Evolutionary conservation across 2,329 filamentous ascomycete species (phyloP), one percentile per base, ranked within the genome.

Genomic region (Penicillium brevicompactum): DNA sequence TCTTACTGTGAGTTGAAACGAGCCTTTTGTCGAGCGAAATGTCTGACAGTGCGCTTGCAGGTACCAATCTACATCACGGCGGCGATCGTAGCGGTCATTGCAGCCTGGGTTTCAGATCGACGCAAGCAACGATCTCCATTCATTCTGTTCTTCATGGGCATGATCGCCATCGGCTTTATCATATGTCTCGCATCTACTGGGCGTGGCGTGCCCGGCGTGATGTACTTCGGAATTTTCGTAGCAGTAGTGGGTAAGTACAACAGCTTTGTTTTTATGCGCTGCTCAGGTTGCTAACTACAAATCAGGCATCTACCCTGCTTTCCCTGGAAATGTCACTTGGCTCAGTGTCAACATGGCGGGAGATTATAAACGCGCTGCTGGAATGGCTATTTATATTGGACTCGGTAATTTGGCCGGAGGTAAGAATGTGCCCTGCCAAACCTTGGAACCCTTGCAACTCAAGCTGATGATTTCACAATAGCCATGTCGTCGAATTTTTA

Each of bases 401-500:
- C 62, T 85, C 13, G 86, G 85, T 0, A 88, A 87, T 48, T 55
- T 76, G 38, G 66, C 70, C 13, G 74, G 74, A 51, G 71, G 72
- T 74, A 62, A 27, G 56, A 49, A 45, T 32, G n/a, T 11, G 2
- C 40, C 32, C 18, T 21, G 9, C 27, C 27, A 49, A 2, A 14
- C 9, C 13, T 43, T 51, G 7, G 47, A 52, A 51, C 10, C 9
- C 13, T 43, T 51, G 7, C 46, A 52, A 51, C 10, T 10, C 27
- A 34, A 16, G 55, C 49, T 48, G 44, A 53, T 22, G 1, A 1
- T n/a, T 41, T 21, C 8, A 44, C 57, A 14, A 57, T 55, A 74
- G 87, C 86, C 1, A 88, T 90, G 82, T 85, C 87, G 0, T 87
- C 85, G 5, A 90, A 90, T 64, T 89, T 90, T 63, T 91, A 90